Conservation (phyloP, 2,329 filamentous ascomycete species). For the Cercospora sp. region DNA sequence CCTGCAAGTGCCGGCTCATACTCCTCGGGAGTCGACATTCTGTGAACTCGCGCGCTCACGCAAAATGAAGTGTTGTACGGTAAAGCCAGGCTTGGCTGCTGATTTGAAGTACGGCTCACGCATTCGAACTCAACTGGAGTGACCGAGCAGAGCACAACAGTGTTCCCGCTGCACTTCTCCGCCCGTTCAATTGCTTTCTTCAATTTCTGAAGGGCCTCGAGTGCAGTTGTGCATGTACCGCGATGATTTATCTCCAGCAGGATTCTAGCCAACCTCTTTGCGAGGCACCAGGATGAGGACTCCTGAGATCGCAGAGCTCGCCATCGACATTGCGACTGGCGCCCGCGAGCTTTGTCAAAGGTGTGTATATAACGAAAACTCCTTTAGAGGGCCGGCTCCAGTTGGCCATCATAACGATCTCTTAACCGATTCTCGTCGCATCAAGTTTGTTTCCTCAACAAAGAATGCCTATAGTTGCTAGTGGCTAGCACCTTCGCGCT, state of each 20-base stretch:
- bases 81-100: not conserved
- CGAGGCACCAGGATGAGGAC: not conserved
- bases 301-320: not conserved
- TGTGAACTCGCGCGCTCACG: not conserved
- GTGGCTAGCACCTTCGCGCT: not conserved
- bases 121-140: not conserved
- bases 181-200: not conserved
- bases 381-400: not conserved
- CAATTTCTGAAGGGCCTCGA: not conserved
- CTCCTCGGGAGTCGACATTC: not conserved
- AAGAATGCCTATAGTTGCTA: not conserved
- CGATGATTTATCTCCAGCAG: not conserved
- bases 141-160: not conserved
- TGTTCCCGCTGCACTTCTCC: not conserved
- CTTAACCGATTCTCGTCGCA: not conserved
- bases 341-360: not conserved
- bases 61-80: not conserved
- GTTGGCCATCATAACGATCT: not conserved
- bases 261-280: not conserved
- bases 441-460: too few relatives aligned
- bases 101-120: not conserved
- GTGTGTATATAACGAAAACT: not conserved
- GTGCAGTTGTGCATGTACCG: not conserved
- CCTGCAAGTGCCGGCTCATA: not conserved
- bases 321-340: not conserved